Percentiles rank a stretch among this genome's conserved stretches.
Conservation (phyloP, 768 basidiomycete genomes). For the Inosperma sp. region DNA sequence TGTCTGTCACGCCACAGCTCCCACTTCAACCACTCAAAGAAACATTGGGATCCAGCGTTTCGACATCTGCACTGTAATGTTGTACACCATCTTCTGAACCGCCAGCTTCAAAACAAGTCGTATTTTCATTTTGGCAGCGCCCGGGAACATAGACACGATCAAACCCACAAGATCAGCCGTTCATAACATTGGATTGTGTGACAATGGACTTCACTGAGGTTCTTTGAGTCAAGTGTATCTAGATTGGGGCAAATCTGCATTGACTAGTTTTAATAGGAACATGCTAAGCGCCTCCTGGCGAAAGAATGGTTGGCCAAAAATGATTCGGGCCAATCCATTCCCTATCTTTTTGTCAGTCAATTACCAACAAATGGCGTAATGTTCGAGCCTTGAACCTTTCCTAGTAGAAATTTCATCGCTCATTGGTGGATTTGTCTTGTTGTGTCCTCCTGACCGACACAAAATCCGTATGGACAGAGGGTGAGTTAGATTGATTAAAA, state of each 20-base stretch:
- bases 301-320: slow-evolving; percentile 76
- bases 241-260: not conserved
- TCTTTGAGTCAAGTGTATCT: slow-evolving; percentile 1
- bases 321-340: slow-evolving; percentile 53
- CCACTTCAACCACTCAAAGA: too few relatives aligned
- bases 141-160: not conserved
- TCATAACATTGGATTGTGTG: not conserved
- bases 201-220: slow-evolving; percentile 21
- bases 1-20: too few relatives aligned
- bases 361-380: slow-evolving; percentile 7
- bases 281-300: slow-evolving; percentile 49
- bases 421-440: slow-evolving; percentile 53
- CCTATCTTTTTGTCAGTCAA: slow-evolving; percentile 67
- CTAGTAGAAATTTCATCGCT: slow-evolving; percentile 59
- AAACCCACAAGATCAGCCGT: not conserved
- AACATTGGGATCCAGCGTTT: too few relatives aligned
- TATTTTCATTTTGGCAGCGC: not conserved
- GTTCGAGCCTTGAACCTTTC: slow-evolving; percentile 9
- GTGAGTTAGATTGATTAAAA: slow-evolving; percentile 30
- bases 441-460: slow-evolving; percentile 69
- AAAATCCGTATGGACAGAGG: slow-evolving; percentile 70
- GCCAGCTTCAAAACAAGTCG: too few relatives aligned
- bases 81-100: too few relatives aligned
- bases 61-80: too few relatives aligned
- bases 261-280: slow-evolving; percentile 38